Conservation (phyloP, 2,329 filamentous ascomycete genomes). For the Sarocladiaceae sp. region DNA sequence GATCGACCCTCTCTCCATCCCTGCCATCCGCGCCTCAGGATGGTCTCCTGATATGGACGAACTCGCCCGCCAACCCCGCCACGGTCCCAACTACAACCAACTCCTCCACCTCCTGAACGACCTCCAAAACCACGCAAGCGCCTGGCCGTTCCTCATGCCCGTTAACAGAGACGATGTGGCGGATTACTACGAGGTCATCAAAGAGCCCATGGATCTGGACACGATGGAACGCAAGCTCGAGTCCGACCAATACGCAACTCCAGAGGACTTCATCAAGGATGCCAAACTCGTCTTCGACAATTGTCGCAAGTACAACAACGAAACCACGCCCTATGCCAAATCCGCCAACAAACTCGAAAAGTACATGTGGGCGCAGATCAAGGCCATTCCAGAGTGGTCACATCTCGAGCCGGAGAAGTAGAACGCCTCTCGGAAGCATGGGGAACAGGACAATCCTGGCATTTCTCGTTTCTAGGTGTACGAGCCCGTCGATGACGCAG, state of each 20-base stretch:
- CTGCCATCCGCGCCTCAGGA: conserved; percentile 84
- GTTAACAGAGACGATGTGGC: conserved; percentile 94
- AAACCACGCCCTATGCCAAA: conserved; percentile 92
- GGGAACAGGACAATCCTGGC: too few species aligned
- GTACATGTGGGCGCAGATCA: conserved; percentile 92
- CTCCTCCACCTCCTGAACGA: conserved; percentile 90
- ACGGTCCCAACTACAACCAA: conserved; percentile 94
- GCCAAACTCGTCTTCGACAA: conserved; percentile 90
- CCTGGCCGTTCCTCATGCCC: conserved; percentile 92
- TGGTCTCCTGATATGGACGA: conserved; percentile 99
- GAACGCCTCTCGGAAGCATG: too few species aligned
- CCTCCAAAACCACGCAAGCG: conserved; percentile 86
- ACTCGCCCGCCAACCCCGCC: conserved; percentile 86
- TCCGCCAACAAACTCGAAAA: conserved; percentile 89
- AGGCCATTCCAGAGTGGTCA: conserved; percentile 90
- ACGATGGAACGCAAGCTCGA: conserved; percentile 97
- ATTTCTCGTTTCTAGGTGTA: too few species aligned
- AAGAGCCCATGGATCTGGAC: conserved; percentile 91
- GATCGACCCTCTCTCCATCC: conserved; percentile 82
- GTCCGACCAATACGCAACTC: conserved; percentile 83
- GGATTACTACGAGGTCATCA: conserved; percentile 99
- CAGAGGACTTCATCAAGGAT: conserved; percentile 89
- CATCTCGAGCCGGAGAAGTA: conserved; percentile 49
- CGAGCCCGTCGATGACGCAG: too few species aligned
- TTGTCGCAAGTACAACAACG: conserved; percentile 93